phyloP scores from a whole-genome alignment of 2,329 filamentous ascomycete species.

The Botryosphaeria dothidea region DNA sequence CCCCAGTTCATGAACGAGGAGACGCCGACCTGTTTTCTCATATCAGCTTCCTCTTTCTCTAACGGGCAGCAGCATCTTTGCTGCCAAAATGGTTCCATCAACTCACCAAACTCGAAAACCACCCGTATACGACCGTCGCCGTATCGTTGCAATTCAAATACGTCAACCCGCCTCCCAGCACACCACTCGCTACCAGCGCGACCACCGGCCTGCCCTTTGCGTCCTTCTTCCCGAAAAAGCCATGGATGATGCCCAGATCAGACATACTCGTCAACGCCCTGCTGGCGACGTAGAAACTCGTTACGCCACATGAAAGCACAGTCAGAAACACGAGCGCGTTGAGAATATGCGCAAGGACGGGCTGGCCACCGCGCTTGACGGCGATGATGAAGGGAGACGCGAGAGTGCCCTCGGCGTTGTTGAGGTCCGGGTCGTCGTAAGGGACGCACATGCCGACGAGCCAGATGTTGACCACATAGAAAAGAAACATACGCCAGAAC shows the following conservation, averaged over 20 bases:
- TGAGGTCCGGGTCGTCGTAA: slow-evolving; percentile 52
- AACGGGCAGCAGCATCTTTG: no score
- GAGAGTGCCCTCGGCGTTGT: slow-evolving; percentile 37
- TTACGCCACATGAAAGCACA: slow-evolving; percentile 38
- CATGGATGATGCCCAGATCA: slow-evolving; percentile 31
- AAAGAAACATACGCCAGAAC: slow-evolving; percentile 57
- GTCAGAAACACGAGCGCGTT: slow-evolving; percentile 65
- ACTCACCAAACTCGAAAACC: slow-evolving; percentile 32
- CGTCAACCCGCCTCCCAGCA: slow-evolving; percentile 34
- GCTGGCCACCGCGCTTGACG: slow-evolving; percentile 67
- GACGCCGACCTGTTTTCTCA: slow-evolving; percentile 27
- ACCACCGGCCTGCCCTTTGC: slow-evolving; percentile 33
- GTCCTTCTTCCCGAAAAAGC: slow-evolving; percentile 27
- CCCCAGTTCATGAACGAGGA: slow-evolving; percentile 32
- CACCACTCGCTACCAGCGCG: slow-evolving; percentile 29
- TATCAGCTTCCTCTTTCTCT: no score
- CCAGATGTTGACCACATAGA: slow-evolving; percentile 54
- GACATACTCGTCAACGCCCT: slow-evolving; percentile 35
- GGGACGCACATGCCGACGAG: slow-evolving; percentile 64
- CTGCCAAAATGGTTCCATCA: no score
- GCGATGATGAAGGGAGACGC: slow-evolving; percentile 59
- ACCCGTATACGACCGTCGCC: slow-evolving; percentile 29
- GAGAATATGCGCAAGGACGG: slow-evolving; percentile 68
- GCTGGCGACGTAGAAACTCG: slow-evolving; percentile 36
- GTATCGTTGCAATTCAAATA: slow-evolving; percentile 36